A percentile compares a stretch with the other conserved stretches of the same genome.
phyloP scores from a whole-genome alignment of 257 asterid species.

The Fraxinus cuspidata region DNA sequence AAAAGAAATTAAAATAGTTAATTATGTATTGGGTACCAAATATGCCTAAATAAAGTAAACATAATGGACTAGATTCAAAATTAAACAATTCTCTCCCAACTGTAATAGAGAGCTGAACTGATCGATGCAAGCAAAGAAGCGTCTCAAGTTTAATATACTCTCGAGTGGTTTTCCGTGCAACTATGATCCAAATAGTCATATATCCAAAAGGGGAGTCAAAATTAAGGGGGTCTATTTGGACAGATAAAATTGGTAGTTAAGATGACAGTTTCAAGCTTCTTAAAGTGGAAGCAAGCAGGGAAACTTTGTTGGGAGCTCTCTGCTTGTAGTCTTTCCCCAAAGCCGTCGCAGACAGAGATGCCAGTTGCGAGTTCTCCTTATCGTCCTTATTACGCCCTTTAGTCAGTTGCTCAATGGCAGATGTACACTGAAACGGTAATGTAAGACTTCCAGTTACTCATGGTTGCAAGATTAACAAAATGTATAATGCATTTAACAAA shows the following conservation, averaged over 20 bases:
- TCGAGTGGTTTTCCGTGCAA: background rate
- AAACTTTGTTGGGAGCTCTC: constrained; percentile 57
- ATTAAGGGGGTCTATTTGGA: background rate
- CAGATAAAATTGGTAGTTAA: constrained; percentile 11
- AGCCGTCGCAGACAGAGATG: constrained; percentile 66
- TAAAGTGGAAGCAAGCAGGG: constrained; percentile 55
- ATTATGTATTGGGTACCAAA: no score
- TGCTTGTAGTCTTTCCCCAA: constrained; percentile 71
- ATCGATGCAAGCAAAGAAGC: background rate
- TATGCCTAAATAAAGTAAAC: no score
- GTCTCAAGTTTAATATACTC: background rate
- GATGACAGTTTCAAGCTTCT: constrained; percentile 66
- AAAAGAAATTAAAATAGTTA: no score
- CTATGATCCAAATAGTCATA: background rate
- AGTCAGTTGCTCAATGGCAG: constrained; percentile 73
- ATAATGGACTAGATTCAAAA: background rate
- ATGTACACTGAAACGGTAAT: constrained; percentile 55
- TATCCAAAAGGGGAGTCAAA: background rate
- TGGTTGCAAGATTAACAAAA: background rate
- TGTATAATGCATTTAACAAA: background rate
- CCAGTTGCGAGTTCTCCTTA: constrained; percentile 76
- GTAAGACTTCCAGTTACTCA: constrained; percentile 21
- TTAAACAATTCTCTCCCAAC: background rate
- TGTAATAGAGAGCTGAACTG: background rate
- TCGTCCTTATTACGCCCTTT: constrained; percentile 93